phyloP scores from a whole-genome alignment of 306 rosid species.

The Castanea crenata region DNA sequence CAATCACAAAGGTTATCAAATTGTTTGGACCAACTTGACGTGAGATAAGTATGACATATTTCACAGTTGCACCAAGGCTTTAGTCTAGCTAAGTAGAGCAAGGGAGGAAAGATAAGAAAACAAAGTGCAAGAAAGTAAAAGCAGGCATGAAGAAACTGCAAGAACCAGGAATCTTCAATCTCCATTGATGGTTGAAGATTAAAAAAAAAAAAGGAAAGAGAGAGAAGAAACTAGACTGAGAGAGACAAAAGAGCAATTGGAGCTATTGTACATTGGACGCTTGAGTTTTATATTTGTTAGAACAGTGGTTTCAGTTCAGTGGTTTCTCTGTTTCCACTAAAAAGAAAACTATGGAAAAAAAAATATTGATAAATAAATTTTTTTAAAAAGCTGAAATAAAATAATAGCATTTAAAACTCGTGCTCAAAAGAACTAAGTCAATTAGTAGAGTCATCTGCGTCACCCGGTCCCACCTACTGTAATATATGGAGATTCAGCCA shows the following conservation, averaged over 20 bases:
- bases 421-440: background rate
- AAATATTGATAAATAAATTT: background rate
- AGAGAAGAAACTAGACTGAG: background rate
- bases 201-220: background rate
- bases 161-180: slow-evolving; percentile 21
- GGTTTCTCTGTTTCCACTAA: slow-evolving; percentile 10
- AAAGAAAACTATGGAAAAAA: background rate
- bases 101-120: background rate
- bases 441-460: slow-evolving; percentile 9
- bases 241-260: slow-evolving; percentile 18
- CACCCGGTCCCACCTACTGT: background rate
- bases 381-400: background rate
- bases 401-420: slow-evolving; percentile 22
- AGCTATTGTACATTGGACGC: background rate
- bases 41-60: slow-evolving; percentile 51
- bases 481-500: slow-evolving; percentile 1
- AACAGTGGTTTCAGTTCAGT: slow-evolving; percentile 3
- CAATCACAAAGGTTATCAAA: slow-evolving; percentile 75
- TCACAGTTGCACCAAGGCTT: slow-evolving; percentile 55
- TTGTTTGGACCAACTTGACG: slow-evolving; percentile 55
- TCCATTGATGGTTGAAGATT: slow-evolving; percentile 22
- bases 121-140: slow-evolving; percentile 8
- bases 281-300: background rate
- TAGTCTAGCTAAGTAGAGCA: background rate
- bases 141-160: slow-evolving; percentile 13